Evolutionary conservation across 257 asterid species (phyloP).

Genomic region (Rhazya stricta): DNA sequence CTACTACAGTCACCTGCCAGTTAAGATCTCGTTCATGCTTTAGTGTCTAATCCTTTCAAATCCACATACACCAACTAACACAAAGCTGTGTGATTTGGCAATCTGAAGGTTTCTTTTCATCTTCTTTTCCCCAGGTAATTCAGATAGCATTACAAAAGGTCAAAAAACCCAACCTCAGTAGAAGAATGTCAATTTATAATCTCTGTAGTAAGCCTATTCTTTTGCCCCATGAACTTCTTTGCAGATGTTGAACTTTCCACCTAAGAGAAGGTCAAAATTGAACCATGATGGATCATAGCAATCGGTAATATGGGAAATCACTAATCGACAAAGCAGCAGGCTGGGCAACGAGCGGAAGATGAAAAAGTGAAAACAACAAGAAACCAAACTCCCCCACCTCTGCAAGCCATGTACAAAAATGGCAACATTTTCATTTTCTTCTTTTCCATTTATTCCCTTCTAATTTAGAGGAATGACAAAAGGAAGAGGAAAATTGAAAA

Average conservation of each 20-base stretch:
- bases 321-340: background rate
- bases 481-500: background rate
- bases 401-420: background rate
- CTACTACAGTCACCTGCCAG: background rate
- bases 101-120: background rate
- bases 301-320: background rate
- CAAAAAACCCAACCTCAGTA: background rate
- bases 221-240: background rate
- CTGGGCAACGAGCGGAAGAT: background rate
- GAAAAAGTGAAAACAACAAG: background rate
- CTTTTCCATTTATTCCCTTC: background rate
- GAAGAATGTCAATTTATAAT: background rate
- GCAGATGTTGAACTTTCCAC: background rate
- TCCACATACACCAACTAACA: background rate
- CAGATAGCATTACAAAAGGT: background rate
- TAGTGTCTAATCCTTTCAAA: background rate
- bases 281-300: background rate
- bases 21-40: background rate
- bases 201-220: background rate
- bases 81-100: background rate
- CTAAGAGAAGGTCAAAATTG: background rate
- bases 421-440: background rate
- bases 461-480: background rate
- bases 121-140: background rate
- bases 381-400: background rate